Conservation (phyloP, 257 asterid species). For the Ligustrum vulgare region DNA sequence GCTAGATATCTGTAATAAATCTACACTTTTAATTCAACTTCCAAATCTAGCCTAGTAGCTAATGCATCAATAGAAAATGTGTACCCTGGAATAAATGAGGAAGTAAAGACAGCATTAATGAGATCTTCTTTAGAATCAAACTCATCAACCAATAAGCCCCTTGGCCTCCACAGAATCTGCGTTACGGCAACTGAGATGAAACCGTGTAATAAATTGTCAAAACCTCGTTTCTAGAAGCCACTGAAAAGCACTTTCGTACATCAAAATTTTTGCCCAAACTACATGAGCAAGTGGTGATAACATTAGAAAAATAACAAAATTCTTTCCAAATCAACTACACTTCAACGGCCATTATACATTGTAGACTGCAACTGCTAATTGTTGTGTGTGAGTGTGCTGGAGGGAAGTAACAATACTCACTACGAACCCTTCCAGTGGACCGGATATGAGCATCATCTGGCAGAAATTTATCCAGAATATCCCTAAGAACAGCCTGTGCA, state of each 20-base stretch:
- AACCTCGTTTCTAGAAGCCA: constrained; percentile 4
- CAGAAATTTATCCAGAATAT: constrained; percentile 58
- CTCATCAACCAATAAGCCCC: constrained; percentile 86
- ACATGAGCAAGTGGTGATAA: neutral
- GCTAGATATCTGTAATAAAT: constrained; percentile 76
- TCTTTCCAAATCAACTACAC: neutral
- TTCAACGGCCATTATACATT: neutral
- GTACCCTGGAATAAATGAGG: constrained; percentile 97
- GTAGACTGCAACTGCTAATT: neutral
- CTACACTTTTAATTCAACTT: constrained; percentile 21
- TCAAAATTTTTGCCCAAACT: neutral
- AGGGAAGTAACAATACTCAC: constrained; percentile 46
- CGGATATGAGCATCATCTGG: constrained; percentile 85
- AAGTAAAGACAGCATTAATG: constrained; percentile 85
- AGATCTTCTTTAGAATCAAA: constrained; percentile 95
- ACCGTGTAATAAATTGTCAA: constrained; percentile 32
- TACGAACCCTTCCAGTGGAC: constrained; percentile 93
- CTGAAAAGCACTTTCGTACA: neutral
- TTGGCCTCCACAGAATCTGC: constrained; percentile 93
- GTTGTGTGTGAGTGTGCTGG: neutral
- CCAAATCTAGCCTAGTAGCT: constrained; percentile 9
- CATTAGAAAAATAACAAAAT: neutral
- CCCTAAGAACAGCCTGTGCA: constrained; percentile 90
- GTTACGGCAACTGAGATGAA: constrained; percentile 81
- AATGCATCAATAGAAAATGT: constrained; percentile 8